Base-by-base conservation (phyloP, 148 eudicot species). In the Salicornia ramosissima region DNA sequence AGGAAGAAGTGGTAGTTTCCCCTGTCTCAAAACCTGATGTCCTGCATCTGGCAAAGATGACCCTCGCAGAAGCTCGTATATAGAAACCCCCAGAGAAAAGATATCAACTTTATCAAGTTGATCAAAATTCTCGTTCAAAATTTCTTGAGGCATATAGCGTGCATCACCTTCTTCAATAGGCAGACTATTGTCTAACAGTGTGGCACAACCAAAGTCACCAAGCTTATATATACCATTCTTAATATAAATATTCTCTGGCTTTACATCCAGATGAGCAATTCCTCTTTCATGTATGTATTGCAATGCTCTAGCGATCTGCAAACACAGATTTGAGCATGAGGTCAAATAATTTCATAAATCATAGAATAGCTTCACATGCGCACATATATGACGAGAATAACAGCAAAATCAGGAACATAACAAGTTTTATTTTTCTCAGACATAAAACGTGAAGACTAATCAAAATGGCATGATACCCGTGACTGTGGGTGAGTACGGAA, bases 191-290 rank as follows among this genome's bases (percentile, higher is more conserved):
- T 93, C 86, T 19, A 93, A 83, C 61, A 85, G 83, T 61, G 92
- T 90, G 52, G 98, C 95, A 80, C 98, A 93, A 29, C 98, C 98
- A 50, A 93, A 93, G 81, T 93, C 98, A n/a, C 98, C 98, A 31
- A 93, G 96, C 82, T 93, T 93, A 68, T 85, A 90, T 15, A 80
- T 65, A 56, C 89, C 95, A 62, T 81, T 77, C 73, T 85, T 93
- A 19, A 87, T 88, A 83, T 90, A 90, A 55, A 93, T 90, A 80
- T 93, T 93, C 74, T 90, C 98, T 8, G 98, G 96, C 79, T 93
- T 93, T 39, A 93, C 86, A 78, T 93, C 98, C 47, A 93, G 75
- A 79, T 93, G 98, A 67, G 95, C 95, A 73, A 90, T 77, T 66
- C 98, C 98, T 78, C 59, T 80, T 67, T 74, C 86, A 42, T 93